Evolutionary conservation across 2,329 filamentous ascomycete species (phyloP), one percentile per base, ranked within the genome.

Genomic region (Ophiostoma perfectum): DNA sequence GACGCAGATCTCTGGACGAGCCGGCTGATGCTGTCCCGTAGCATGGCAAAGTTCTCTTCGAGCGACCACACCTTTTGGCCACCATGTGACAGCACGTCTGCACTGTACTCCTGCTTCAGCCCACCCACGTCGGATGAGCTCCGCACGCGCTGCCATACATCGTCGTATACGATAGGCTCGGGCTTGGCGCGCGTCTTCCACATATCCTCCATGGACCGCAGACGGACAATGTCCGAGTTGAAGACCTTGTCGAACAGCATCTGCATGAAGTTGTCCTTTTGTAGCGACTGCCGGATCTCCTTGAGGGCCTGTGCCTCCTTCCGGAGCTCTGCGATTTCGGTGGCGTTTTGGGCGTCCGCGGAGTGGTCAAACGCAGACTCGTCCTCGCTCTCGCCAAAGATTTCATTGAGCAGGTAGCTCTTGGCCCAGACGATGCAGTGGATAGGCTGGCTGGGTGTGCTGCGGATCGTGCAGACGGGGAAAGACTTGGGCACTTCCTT

Each of bases 361-460:
- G 90, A 89, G 72, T 91, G 86, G 75, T 97, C 93, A 71, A 98
- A 86, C 0, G 88, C 84, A 0, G 90, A 85, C 71, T 94, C 90
- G 70, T 97, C 92, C 78, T 98, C 94, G 73, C 92, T 96, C 3
- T 88, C 87, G 18, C 95, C 95, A 74, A 97, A 99, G 7, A 99
- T 88, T 78, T 99, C 95, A 72, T 92, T 95, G 70, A 99, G 86
- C 8, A 99, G 84, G 77, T 98, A 99, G 77, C 93, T 97, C 80
- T 98, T 99, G 27, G 87, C 94, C 95, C 95, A 99, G 2, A 99
- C 94, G 71, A 99, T 99, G 80, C 95, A 98, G 79, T 99, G 95
- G 60, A 99, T 98, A 0, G 94, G 92, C 75, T 98, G 94, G 72
- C 91, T 96, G 0, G 95, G 95, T 0, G 93, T 99, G 77, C 92